phyloP scores from a whole-genome alignment of 768 basidiomycete species.

The Russula griseocarnosa region DNA sequence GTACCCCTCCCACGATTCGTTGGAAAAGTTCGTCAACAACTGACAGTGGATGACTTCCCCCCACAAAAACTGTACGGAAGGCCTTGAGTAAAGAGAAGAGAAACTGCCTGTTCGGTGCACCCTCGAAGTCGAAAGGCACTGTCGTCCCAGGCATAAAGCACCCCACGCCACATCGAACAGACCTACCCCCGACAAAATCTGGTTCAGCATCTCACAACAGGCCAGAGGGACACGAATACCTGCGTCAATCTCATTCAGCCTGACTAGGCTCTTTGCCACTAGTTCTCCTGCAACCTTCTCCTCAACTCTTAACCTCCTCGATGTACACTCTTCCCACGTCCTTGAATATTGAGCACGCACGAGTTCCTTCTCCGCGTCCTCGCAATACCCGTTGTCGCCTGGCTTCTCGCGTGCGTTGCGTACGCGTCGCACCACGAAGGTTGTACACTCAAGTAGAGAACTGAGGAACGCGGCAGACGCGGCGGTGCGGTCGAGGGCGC shows the following conservation, averaged over 20 bases:
- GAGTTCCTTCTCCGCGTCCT: slow-evolving; percentile 32
- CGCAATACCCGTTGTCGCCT: slow-evolving; percentile 7
- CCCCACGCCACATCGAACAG: slow-evolving; percentile 52
- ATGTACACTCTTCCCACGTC: slow-evolving; percentile 48
- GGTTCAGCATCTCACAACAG: not conserved
- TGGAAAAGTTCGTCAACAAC: slow-evolving; percentile 35
- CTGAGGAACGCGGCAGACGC: slow-evolving; percentile 63
- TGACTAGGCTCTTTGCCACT: slow-evolving; percentile 42
- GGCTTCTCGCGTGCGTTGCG: slow-evolving; percentile 30
- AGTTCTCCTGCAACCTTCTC: slow-evolving; percentile 42
- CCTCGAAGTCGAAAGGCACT: slow-evolving; percentile 8
- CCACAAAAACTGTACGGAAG: slow-evolving; percentile 42
- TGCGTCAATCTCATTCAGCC: slow-evolving; percentile 31
- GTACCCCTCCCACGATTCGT: slow-evolving; percentile 37
- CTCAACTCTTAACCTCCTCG: slow-evolving; percentile 46
- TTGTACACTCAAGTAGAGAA: slow-evolving; percentile 64
- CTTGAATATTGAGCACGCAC: slow-evolving; percentile 45
- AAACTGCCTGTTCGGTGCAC: slow-evolving; percentile 33
- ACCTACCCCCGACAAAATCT: slow-evolving; percentile 30
- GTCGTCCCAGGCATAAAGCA: slow-evolving; percentile 38
- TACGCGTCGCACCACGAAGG: slow-evolving; percentile 52
- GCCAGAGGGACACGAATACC: slow-evolving; percentile 29
- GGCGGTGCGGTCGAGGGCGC: slow-evolving; percentile 46
- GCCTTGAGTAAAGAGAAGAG: slow-evolving; percentile 47
- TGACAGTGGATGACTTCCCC: slow-evolving; percentile 31